A percentile compares a stretch with the other conserved stretches of the same genome.
Evolutionary conservation across 1,284 basidiomycete genomes (phyloP).

Genomic region (Malassezia equina): DNA sequence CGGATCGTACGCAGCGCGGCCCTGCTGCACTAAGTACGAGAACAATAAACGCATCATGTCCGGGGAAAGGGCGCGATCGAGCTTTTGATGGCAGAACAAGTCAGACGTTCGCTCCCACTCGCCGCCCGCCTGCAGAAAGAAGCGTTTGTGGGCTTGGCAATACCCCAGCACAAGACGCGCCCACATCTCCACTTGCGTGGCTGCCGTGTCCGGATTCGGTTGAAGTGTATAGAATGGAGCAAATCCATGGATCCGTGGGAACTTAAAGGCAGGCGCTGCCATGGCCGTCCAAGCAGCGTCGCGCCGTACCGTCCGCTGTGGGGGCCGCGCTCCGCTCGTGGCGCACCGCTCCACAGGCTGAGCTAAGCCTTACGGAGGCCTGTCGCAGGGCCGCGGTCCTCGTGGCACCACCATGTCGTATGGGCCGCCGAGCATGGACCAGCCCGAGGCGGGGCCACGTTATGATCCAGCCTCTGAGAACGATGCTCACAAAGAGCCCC

Average conservation of each 20-base stretch:
- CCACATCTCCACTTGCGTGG: slow-evolving; percentile 52
- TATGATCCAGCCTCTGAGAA: not conserved
- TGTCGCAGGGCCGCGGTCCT: not conserved
- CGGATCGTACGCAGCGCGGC: slow-evolving; percentile 13
- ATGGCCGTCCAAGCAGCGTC: not conserved
- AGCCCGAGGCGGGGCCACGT: not conserved
- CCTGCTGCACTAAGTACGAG: slow-evolving; percentile 29
- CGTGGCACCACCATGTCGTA: not conserved
- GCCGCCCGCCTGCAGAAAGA: slow-evolving; percentile 47
- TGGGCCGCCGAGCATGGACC: not conserved
- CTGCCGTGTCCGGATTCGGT: slow-evolving; percentile 51
- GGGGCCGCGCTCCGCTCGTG: not conserved
- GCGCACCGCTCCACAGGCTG: not conserved
- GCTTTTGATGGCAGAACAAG: slow-evolving; percentile 8
- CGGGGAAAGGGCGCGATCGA: slow-evolving; percentile 13
- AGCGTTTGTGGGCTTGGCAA: slow-evolving; percentile 49
- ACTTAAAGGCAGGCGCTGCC: slow-evolving; percentile 37
- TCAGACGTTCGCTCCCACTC: slow-evolving; percentile 19
- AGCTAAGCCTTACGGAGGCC: not conserved
- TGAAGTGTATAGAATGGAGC: slow-evolving; percentile 55
- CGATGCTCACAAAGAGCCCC: not conserved
- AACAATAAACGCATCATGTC: slow-evolving; percentile 25
- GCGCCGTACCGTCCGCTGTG: not conserved
- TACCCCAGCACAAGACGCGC: slow-evolving; percentile 50
- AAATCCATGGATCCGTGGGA: slow-evolving; percentile 53